A percentile compares a stretch with the other conserved stretches of the same genome.
These are phyloP conservation scores for Kuraishia capsulata DNA, from an alignment of 805 yeast genomes.

Conservation along the genomic window DNA sequence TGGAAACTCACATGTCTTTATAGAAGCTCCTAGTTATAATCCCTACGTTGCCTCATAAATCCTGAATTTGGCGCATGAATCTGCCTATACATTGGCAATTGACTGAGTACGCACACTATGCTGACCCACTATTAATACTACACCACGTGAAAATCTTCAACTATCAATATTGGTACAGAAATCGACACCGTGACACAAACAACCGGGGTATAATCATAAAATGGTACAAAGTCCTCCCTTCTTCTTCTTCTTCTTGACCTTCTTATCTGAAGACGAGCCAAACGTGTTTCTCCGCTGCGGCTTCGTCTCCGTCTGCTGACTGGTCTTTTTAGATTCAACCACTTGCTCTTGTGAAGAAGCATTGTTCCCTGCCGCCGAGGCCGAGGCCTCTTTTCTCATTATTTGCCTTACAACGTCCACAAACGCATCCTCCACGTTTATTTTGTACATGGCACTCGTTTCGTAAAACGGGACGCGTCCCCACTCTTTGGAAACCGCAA, in stretches of 20 bases:
- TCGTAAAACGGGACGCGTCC: conserved; percentile 88
- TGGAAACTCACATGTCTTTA: too few relatives aligned
- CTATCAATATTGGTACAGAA: too few relatives aligned
- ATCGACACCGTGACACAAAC: too few relatives aligned
- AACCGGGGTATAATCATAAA: background rate
- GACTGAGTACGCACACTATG: too few relatives aligned
- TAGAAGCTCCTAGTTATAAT: too few relatives aligned
- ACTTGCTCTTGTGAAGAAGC: background rate
- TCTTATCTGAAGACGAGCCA: too few relatives aligned
- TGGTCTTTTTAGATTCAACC: background rate
- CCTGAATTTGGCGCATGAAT: too few relatives aligned
- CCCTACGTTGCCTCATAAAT: too few relatives aligned
- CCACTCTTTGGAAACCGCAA: conserved; percentile 76
- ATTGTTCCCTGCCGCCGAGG: background rate
- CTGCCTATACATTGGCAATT: too few relatives aligned
- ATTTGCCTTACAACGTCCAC: conserved; percentile 84
- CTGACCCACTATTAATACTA: too few relatives aligned
- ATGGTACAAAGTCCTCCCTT: background rate
- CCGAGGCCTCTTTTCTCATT: conserved; percentile 57
- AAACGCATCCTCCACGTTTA: conserved; percentile 87
- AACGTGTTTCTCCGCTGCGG: background rate
- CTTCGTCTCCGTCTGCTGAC: background rate
- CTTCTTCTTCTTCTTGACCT: conserved; percentile 1
- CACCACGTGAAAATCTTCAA: too few relatives aligned
- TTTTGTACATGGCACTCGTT: conserved; percentile 84